Conservation (phyloP, 805 yeast genomes). For the Nakazawaea laoshanensis region DNA sequence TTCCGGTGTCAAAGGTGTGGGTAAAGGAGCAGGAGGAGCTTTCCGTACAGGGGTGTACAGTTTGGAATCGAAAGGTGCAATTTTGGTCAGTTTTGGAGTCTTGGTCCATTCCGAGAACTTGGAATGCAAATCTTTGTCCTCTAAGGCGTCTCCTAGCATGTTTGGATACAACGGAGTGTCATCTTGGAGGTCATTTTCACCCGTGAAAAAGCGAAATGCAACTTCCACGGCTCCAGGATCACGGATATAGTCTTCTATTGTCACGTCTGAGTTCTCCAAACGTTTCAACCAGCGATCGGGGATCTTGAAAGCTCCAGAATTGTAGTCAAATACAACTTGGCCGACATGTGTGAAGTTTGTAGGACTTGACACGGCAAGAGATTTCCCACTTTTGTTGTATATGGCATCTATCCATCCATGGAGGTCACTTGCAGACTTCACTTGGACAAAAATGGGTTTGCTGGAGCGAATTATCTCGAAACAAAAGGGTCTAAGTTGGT, state of each 20-base stretch:
- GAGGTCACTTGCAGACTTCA: constrained; percentile 72
- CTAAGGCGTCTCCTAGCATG: constrained; percentile 9
- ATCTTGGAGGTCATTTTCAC: constrained; percentile 32
- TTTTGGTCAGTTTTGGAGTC: constrained; percentile 16
- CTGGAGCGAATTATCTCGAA: constrained; percentile 54
- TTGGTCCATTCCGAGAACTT: constrained; percentile 33
- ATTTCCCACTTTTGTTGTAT: constrained; percentile 37
- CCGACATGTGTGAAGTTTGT: constrained; percentile 93
- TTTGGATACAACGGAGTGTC: constrained; percentile 12
- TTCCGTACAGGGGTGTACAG: constrained; percentile 29
- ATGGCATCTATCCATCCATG: constrained; percentile 90
- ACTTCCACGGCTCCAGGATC: constrained; percentile 60
- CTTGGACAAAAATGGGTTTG: constrained; percentile 65
- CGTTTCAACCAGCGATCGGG: constrained; percentile 52
- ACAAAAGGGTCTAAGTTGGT: constrained; percentile 68
- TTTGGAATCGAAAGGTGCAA: constrained; percentile 12
- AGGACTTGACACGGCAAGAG: constrained; percentile 71
- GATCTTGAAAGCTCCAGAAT: constrained; percentile 45
- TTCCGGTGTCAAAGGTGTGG: constrained; percentile 11
- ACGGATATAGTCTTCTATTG: constrained; percentile 53
- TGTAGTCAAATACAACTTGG: constrained; percentile 81
- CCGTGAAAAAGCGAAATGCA: constrained; percentile 47
- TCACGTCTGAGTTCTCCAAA: constrained; percentile 50
- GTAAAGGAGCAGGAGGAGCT: constrained; percentile 30
- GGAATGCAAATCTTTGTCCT: constrained; percentile 20